These are phyloP conservation scores for Cinnamomum chago DNA, from an alignment of 164 flowering plant genomes.

Conservation along the genomic window DNA sequence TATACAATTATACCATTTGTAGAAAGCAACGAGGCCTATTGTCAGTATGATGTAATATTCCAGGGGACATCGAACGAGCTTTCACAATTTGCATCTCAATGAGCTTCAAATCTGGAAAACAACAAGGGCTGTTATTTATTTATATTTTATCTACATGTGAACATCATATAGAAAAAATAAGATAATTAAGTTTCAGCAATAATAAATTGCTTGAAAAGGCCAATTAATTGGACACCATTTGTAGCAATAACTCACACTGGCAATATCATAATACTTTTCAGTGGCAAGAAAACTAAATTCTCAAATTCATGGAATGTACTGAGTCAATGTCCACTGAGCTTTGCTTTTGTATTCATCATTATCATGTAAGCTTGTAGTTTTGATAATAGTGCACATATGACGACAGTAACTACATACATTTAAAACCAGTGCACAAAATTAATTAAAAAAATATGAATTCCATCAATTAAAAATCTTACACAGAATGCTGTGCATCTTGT, in stretches of 20 bases:
- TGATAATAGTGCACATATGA: no score
- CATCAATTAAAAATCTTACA: not conserved
- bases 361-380: no score
- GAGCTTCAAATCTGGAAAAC: slow-evolving; percentile 46
- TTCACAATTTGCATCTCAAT: slow-evolving; percentile 46
- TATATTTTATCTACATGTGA: no score
- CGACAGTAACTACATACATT: not conserved
- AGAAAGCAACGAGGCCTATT: slow-evolving; percentile 64
- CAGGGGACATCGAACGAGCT: slow-evolving; percentile 62
- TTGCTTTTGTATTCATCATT: not conserved
- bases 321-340: not conserved
- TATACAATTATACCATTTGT: slow-evolving; percentile 52
- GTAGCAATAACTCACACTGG: not conserved
- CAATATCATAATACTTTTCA: not conserved
- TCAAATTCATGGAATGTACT: not conserved
- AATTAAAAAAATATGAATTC: not conserved
- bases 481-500: not conserved
- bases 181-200: no score
- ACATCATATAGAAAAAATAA: no score
- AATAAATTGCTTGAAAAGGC: not conserved
- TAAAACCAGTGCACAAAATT: not conserved
- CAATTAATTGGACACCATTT: not conserved
- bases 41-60: slow-evolving; percentile 38
- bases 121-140: no score
- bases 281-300: not conserved